phyloP scores from a whole-genome alignment of 768 basidiomycete species.

The Candolleomyces aberdarensis region DNA sequence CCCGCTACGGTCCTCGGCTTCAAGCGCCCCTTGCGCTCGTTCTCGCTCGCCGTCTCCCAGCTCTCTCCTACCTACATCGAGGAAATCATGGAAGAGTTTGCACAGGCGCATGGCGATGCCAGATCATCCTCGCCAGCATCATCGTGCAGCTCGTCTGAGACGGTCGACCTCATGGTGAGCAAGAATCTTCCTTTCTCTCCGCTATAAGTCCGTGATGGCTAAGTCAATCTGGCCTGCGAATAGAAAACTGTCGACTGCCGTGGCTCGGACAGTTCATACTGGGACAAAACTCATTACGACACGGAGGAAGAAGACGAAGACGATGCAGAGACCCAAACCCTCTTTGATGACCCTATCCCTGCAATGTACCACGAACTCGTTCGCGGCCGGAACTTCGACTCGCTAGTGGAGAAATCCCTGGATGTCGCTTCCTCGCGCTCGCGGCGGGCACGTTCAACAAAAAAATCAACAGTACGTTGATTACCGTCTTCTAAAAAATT shows the following conservation, averaged over 20 bases:
- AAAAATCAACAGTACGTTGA: background rate
- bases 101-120: background rate
- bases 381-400: background rate
- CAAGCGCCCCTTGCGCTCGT: background rate
- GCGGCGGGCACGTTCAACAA: too few species aligned
- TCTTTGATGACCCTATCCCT: background rate
- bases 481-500: background rate
- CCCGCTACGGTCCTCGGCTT: background rate
- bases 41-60: background rate
- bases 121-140: too few species aligned
- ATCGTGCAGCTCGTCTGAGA: background rate
- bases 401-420: background rate
- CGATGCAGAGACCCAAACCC: constrained; percentile 1
- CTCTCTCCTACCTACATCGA: background rate
- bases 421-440: too few species aligned
- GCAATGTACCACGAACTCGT: background rate
- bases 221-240: too few species aligned
- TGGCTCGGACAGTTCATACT: background rate
- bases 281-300: background rate
- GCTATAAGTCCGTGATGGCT: background rate
- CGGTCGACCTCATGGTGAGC: constrained; percentile 2
- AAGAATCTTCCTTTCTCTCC: background rate
- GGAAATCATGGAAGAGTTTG: background rate
- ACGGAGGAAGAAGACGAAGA: background rate
- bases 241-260: constrained; percentile 1